Percentiles rank a stretch among this genome's conserved stretches.
phyloP scores from a whole-genome alignment of 257 asterid genomes.

The Solanum bulbocastanum region DNA sequence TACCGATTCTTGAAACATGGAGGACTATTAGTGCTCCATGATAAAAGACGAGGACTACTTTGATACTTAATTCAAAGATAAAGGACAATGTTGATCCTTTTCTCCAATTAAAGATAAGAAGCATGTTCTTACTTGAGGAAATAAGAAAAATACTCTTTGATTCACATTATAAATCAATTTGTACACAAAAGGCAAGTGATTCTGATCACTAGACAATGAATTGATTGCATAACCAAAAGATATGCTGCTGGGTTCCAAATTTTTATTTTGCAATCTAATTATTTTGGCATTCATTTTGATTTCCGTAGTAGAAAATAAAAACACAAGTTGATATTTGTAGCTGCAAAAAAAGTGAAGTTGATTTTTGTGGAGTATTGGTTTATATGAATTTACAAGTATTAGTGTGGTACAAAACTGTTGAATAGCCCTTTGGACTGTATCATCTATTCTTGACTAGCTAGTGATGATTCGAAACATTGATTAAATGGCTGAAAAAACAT shows the following conservation, averaged over 20 bases:
- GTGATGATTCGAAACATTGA: slow-evolving; percentile 23
- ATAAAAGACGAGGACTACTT: no score
- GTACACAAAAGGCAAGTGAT: not conserved
- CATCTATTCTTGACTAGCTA: slow-evolving; percentile 4
- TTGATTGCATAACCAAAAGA: not conserved
- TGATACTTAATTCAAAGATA: no score
- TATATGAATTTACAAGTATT: not conserved
- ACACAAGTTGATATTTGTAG: not conserved
- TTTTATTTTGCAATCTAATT: no score
- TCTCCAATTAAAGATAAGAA: no score
- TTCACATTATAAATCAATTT: no score
- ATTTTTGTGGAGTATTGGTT: not conserved
- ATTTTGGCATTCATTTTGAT: no score
- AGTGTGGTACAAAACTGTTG: not conserved
- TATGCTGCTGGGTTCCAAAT: not conserved
- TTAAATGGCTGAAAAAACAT: slow-evolving; percentile 21
- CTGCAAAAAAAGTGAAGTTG: not conserved
- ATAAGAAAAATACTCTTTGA: not conserved
- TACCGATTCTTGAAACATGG: no score
- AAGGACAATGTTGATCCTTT: no score
- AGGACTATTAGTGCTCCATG: no score
- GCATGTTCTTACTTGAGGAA: no score
- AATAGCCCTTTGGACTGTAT: not conserved
- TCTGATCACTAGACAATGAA: not conserved
- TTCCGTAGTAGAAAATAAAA: not conserved